Evolutionary conservation across 2,329 filamentous ascomycete species (phyloP), one percentile per base, ranked within the genome.

Genomic region (Ceratocystis lukuohia): DNA sequence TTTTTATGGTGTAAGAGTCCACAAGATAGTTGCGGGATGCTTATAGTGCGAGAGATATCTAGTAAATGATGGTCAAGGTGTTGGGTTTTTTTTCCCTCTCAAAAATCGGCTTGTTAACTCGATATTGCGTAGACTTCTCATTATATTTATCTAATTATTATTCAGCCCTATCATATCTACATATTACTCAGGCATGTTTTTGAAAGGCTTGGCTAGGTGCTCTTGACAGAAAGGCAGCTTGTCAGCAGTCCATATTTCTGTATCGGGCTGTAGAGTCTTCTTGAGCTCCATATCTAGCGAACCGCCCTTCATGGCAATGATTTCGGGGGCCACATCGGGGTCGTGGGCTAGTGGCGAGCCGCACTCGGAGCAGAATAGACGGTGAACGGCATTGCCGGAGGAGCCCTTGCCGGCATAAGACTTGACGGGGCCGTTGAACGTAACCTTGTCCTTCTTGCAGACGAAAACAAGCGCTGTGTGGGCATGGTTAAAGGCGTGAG

Each of bases 151-250:
- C 33, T 67, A 53, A 7, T 45, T 57, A 63, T 25, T 30, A 20
- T 41, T 33, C 17, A 61, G 22, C 44, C 30, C 37, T 22, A 48
- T 37, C 28, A n/a, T 20, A 22, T 22, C 33, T 53, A 33, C 25
- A 45, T 25, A 20, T 74, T 80, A 84, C 73, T 83, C 73, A 12
- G 84, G 84, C 84, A 88, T 87, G 74, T 85, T 76, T 72, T 80
- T 74, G 74, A 87, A 87, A 2, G 84, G 78, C 74, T 87, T 82
- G 62, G 77, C 82, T 69, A 88, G 78, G 70, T 81, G 75, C 78
- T 88, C 85, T 77, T 83, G 79, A 78, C 85, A 86, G 78, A 88
- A 88, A 17, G 85, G 85, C 70, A 88, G 80, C 80, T 88, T 88
- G 77, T 82, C 74, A 69, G 78, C 81, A 62, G 84, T 86, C 85